These are phyloP conservation scores for Myochromella boudieri DNA, from an alignment of 768 basidiomycete species.

Conservation along the genomic window DNA sequence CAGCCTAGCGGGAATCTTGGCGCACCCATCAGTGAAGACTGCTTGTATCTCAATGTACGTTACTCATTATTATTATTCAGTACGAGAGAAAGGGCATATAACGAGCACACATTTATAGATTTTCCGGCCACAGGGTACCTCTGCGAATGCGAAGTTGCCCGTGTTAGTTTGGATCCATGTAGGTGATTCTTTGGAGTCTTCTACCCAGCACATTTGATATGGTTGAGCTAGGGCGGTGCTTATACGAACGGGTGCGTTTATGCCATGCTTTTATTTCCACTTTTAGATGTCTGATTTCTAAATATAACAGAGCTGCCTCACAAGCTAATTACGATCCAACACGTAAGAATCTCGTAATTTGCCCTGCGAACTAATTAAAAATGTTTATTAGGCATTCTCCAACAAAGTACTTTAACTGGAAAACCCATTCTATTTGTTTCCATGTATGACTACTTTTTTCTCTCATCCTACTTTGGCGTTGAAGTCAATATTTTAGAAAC, in stretches of 20 bases:
- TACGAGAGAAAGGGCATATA: not conserved
- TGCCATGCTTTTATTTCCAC: not conserved
- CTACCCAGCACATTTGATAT: not conserved
- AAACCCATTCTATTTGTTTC: slow-evolving; percentile 62
- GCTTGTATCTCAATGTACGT: slow-evolving; percentile 52
- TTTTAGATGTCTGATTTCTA: not conserved
- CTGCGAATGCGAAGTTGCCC: slow-evolving; percentile 29
- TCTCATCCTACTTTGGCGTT: not conserved
- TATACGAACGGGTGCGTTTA: slow-evolving; percentile 41
- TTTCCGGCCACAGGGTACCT: slow-evolving; percentile 30
- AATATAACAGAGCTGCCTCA: slow-evolving; percentile 42
- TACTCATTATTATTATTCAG: not conserved
- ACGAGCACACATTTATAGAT: slow-evolving; percentile 33
- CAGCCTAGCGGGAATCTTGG: slow-evolving; percentile 40
- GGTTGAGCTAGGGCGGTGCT: slow-evolving; percentile 42
- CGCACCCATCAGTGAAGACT: slow-evolving; percentile 51
- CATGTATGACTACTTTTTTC: slow-evolving; percentile 28
- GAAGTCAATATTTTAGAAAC: slow-evolving; percentile 34
- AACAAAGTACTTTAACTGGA: slow-evolving; percentile 41
- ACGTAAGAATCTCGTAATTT: slow-evolving; percentile 28
- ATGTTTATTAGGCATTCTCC: slow-evolving; percentile 42
- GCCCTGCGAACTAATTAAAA: not conserved
- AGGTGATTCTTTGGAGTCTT: slow-evolving; percentile 19
- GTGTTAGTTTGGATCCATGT: slow-evolving; percentile 40
- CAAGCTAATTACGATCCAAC: slow-evolving; percentile 43